phyloP scores from a whole-genome alignment of 306 rosid genomes.

The Cicer yamashitae region DNA sequence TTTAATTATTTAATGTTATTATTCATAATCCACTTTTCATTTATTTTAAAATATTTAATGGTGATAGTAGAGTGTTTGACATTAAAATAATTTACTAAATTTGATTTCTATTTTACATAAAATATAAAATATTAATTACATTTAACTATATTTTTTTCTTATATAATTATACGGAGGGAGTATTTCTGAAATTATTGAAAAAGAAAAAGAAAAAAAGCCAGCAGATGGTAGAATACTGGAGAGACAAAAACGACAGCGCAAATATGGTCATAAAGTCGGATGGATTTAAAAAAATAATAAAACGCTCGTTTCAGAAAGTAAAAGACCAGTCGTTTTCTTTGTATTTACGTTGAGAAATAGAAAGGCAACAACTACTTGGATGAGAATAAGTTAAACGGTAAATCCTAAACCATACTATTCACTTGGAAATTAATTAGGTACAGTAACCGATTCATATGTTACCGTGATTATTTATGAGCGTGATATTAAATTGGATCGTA shows the following conservation, averaged over 20 bases:
- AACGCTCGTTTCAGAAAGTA: conserved; percentile 7
- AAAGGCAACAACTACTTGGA: conserved; percentile 1
- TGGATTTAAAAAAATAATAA: neutral
- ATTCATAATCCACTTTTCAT: no score
- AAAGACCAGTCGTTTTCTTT: conserved; percentile 46
- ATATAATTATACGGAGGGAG: no score
- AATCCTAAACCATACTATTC: neutral
- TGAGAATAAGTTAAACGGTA: conserved; percentile 14
- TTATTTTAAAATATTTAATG: no score
- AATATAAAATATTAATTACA: no score
- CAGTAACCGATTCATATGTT: neutral
- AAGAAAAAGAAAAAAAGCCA: neutral
- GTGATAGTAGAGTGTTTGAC: no score
- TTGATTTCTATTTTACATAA: no score
- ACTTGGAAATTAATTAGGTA: neutral
- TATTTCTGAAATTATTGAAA: no score
- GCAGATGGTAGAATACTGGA: neutral
- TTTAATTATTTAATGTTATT: no score
- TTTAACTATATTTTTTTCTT: no score
- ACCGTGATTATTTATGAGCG: neutral
- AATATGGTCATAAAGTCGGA: conserved; percentile 20
- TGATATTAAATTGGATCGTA: neutral
- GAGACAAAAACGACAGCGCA: conserved; percentile 43
- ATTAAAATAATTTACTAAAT: no score
- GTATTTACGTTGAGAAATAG: neutral